These are phyloP conservation scores for Podaxis sp. DNA, from an alignment of 768 basidiomycete species.

Conservation along the genomic window DNA sequence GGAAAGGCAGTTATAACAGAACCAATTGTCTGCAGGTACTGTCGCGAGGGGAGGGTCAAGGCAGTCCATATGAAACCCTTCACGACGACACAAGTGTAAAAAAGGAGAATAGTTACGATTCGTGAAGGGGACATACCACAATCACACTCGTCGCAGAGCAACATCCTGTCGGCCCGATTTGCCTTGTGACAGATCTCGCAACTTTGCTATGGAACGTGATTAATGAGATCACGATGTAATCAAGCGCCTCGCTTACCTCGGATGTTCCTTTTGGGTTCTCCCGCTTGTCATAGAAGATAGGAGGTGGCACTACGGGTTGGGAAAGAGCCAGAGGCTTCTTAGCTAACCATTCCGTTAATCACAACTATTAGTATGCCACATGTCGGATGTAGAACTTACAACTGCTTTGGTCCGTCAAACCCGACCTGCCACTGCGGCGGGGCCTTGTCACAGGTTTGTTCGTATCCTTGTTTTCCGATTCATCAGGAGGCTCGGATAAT, in stretches of 20 bases:
- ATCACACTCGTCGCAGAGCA: conserved; percentile 59
- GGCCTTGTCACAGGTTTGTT: conserved; percentile 45
- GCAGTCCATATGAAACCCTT: conserved; percentile 97
- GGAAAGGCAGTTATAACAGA: conserved; percentile 87
- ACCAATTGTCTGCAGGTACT: conserved; percentile 96
- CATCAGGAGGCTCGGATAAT: conserved; percentile 79
- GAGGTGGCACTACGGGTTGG: conserved; percentile 40
- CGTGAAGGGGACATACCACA: conserved; percentile 34
- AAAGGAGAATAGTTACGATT: conserved; percentile 1
- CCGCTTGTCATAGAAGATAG: conserved; percentile 48
- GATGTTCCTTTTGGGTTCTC: conserved; percentile 46
- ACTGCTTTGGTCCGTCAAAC: conserved; percentile 48
- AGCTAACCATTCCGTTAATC: conserved; percentile 25
- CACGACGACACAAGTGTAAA: conserved; percentile 13
- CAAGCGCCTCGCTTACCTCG: conserved; percentile 46
- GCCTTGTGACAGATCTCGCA: conserved; percentile 95
- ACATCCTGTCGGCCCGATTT: conserved; percentile 87
- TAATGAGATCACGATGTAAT: conserved; percentile 26
- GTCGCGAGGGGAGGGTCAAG: conserved; percentile 84
- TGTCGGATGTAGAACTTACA: conserved; percentile 28
- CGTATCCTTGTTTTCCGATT: conserved; percentile 60
- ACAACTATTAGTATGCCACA: conserved; percentile 8
- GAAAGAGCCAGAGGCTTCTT: conserved; percentile 35
- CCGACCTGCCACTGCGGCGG: conserved; percentile 52
- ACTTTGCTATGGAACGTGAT: conserved; percentile 52